phyloP scores from a whole-genome alignment of 345 rosid genomes.

The Syzygium aqueum region DNA sequence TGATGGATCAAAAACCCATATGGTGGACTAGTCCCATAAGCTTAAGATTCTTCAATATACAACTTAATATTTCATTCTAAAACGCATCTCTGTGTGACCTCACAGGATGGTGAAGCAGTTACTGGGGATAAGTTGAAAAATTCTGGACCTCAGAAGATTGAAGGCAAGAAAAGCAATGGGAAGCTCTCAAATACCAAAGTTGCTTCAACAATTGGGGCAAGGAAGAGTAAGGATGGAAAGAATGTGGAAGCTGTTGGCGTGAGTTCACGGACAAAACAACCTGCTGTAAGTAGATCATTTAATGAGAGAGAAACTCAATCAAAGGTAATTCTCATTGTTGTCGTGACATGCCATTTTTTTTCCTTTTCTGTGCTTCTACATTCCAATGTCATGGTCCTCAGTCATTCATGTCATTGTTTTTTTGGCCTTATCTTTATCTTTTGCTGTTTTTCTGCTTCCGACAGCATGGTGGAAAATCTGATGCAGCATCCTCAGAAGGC shows the following conservation, averaged over 20 bases:
- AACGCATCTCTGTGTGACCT: background rate
- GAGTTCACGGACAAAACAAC: slow-evolving; percentile 27
- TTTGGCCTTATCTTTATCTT: background rate
- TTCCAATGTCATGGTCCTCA: background rate
- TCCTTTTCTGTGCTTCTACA: background rate
- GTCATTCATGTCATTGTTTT: background rate
- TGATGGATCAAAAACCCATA: slow-evolving; percentile 24
- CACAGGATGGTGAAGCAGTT: slow-evolving; percentile 38
- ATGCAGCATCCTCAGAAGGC: slow-evolving; percentile 32
- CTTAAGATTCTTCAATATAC: slow-evolving; percentile 1
- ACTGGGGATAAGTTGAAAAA: slow-evolving; percentile 19
- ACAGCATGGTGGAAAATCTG: slow-evolving; percentile 54
- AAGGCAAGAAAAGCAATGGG: slow-evolving; percentile 39
- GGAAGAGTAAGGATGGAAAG: slow-evolving; percentile 39
- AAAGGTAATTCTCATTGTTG: slow-evolving; percentile 23
- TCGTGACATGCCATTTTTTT: background rate
- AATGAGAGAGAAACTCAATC: slow-evolving; percentile 39
- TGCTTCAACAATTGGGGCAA: slow-evolving; percentile 26
- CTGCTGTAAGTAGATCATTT: slow-evolving; percentile 41
- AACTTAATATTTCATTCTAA: background rate
- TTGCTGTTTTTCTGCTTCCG: slow-evolving; percentile 9
- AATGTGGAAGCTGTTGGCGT: slow-evolving; percentile 38
- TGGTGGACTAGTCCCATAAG: slow-evolving; percentile 20
- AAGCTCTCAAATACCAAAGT: slow-evolving; percentile 33
- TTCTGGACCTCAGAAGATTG: slow-evolving; percentile 28